Base-by-base conservation (phyloP, 1,284 basidiomycete species). In the Pseudozyma thailandica region DNA sequence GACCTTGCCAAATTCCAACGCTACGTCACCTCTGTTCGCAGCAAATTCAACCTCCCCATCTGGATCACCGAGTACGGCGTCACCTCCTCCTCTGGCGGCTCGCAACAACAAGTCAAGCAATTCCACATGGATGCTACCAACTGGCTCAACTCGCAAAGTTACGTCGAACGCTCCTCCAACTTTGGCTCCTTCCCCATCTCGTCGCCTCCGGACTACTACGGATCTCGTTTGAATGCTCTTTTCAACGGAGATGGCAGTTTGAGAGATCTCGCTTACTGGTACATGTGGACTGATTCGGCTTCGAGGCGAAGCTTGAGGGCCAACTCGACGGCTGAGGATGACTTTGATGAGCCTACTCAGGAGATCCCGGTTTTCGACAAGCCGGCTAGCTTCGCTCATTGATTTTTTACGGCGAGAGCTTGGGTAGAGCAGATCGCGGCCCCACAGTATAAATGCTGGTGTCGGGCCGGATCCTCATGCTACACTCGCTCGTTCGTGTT, bases 11-110 rank as follows among this genome's bases (percentile, higher is more conserved):
- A 58, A 1, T 58, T 81, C 39, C 73, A 76, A 39, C 46, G 47
- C 6, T 81, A 72, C 58, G 60, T 81, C 46, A 41, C 55, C 15
- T 59, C 52, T 9, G 56, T 79, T 15, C 63, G 63, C 66, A 57
- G 63, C 26, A 50, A 51, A 5, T 78, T 69, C 62, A 50, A 55
- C 25, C 38, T 61, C n/a, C 74, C 72, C 35, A 68, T 82, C 56
- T 82, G 80, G 80, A 43, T 82, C 39, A 80, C 79, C 45, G 80
- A 82, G 69, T 80, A 72, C 56, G 80, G 79, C 45, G 63, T 81
- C 39, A 81, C 78, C 41, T n/a, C 47, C 9, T 47, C 57, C 13
- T 74, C 72, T 16, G 62, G 71, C 37, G 71, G 73, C 4, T 54
- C 52, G 6, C 58, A 72, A 26, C 49, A 50, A 23, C 56, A 80